Evolutionary conservation across 2,329 filamentous ascomycete species (phyloP).

Genomic region (Fusarium verrucosum): DNA sequence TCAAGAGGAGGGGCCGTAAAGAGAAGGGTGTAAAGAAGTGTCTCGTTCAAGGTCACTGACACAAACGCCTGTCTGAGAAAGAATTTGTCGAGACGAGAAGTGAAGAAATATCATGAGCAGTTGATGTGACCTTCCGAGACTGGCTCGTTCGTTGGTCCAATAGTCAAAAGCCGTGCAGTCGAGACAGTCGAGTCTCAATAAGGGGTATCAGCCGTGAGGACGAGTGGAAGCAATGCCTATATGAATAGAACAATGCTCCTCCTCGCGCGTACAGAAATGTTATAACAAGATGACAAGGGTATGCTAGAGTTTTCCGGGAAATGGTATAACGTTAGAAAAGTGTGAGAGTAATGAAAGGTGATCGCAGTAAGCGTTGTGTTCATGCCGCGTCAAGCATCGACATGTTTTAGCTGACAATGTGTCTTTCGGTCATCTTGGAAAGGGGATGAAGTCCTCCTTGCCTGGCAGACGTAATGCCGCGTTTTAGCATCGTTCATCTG

Average conservation of each 20-base stretch:
- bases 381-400: conserved; percentile 31
- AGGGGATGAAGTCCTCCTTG: conserved; percentile 5
- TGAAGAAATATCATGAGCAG: conserved; percentile 27
- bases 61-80: conserved; percentile 35
- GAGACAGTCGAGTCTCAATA: conserved; percentile 19
- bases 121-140: conserved; percentile 22
- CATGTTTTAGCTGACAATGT: conserved; percentile 4
- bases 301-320: conserved; percentile 49
- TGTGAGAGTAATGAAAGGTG: conserved; percentile 37
- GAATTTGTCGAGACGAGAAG: conserved; percentile 23
- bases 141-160: conserved; percentile 20
- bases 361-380: conserved; percentile 27
- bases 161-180: conserved; percentile 19
- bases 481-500: conserved; percentile 41
- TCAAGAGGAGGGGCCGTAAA: conserved; percentile 14
- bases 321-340: conserved; percentile 34
- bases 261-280: conserved; percentile 31
- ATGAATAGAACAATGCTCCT: conserved; percentile 15
- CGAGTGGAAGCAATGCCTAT: conserved; percentile 22
- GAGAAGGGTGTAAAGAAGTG: conserved; percentile 9
- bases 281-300: conserved; percentile 45
- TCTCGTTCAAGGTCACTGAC: conserved; percentile 32
- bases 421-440: background rate
- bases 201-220: conserved; percentile 37
- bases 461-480: conserved; percentile 3